A percentile compares a stretch with the other conserved stretches of the same genome.
Conservation (phyloP, 179 eudicot genomes). For the Spinacia oleracea region DNA sequence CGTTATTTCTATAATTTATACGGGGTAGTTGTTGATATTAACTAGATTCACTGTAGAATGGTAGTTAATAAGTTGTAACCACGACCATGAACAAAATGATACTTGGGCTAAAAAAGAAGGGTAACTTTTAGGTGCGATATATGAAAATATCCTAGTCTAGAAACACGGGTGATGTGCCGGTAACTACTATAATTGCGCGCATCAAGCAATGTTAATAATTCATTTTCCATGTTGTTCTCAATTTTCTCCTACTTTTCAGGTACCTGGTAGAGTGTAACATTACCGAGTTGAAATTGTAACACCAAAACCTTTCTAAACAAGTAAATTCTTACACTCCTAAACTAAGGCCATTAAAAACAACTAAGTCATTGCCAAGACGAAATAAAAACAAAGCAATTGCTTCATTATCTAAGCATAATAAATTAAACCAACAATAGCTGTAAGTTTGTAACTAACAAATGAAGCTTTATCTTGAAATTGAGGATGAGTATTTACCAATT, state of each 20-base stretch:
- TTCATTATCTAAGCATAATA: neutral
- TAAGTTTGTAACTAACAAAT: conserved; percentile 13
- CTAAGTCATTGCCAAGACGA: neutral
- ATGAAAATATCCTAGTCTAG: too few relatives aligned
- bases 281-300: neutral
- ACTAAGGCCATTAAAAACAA: neutral
- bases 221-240: too few relatives aligned
- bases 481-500: conserved; percentile 20
- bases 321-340: neutral
- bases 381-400: neutral
- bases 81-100: too few relatives aligned
- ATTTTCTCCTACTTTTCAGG: neutral
- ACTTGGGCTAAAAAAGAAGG: too few relatives aligned
- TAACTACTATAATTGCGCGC: too few relatives aligned
- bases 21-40: too few relatives aligned
- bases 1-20: too few relatives aligned
- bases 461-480: neutral
- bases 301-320: neutral
- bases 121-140: too few relatives aligned
- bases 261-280: neutral
- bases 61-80: too few relatives aligned
- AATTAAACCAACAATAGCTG: neutral
- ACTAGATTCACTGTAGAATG: too few relatives aligned
- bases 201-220: too few relatives aligned
- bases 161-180: too few relatives aligned